These are phyloP conservation scores for Tolypocladium capitatum DNA, from an alignment of 2,329 filamentous ascomycete genomes.

Conservation along the genomic window DNA sequence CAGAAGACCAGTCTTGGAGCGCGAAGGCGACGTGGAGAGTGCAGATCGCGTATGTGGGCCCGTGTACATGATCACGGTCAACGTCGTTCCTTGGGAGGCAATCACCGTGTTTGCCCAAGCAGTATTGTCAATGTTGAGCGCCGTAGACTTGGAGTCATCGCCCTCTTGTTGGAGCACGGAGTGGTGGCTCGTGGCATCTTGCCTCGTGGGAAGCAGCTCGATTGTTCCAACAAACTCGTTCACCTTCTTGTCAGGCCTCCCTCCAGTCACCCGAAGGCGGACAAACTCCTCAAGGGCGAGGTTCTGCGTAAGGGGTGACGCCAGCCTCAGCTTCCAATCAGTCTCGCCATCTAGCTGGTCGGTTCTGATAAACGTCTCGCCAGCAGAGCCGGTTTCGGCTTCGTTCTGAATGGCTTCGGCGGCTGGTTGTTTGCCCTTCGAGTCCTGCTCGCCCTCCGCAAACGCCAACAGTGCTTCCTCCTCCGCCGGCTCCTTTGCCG, in stretches of 20 bases:
- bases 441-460: conserved; percentile 19
- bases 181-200: conserved; percentile 31
- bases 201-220: conserved; percentile 50
- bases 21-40: conserved; percentile 78
- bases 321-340: conserved; percentile 91
- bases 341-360: conserved; percentile 97
- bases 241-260: conserved; percentile 84
- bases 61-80: conserved; percentile 88
- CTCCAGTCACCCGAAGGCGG: conserved; percentile 59
- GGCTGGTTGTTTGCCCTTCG: conserved; percentile 22
- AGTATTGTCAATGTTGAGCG: conserved; percentile 89
- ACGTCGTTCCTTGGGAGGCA: conserved; percentile 77
- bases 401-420: conserved; percentile 12
- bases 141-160: conserved; percentile 42
- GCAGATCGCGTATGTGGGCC: conserved; percentile 89
- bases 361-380: conserved; percentile 93
- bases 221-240: conserved; percentile 92
- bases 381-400: conserved; percentile 34
- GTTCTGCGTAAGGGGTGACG: conserved; percentile 74
- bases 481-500: conserved; percentile 17
- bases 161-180: conserved; percentile 18
- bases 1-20: conserved; percentile 85
- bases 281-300: conserved; percentile 60
- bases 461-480: conserved; percentile 30
- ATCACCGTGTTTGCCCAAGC: conserved; percentile 98